These are phyloP conservation scores for Pseudogymnoascus sp. DNA, from an alignment of 2,329 filamentous ascomycete genomes.

Conservation along the genomic window DNA sequence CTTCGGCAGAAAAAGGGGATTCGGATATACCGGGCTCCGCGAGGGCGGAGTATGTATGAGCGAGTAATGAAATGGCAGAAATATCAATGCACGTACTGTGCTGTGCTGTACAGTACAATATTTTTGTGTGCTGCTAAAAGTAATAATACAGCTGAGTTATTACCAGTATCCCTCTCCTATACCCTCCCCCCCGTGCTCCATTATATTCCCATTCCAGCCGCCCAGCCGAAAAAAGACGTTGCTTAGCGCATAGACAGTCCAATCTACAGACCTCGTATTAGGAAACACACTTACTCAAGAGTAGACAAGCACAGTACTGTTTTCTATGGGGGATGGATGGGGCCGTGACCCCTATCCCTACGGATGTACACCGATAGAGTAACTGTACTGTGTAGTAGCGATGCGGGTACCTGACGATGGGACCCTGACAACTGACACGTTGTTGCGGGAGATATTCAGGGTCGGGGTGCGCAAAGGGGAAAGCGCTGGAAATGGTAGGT, in stretches of 20 bases:
- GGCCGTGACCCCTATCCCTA: too few species aligned
- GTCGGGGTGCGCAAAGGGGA: neutral
- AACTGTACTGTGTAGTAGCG: too few species aligned
- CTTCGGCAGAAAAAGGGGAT: neutral
- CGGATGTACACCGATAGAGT: neutral
- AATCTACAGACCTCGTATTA: slow-evolving; percentile 5
- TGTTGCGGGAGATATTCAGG: slow-evolving; percentile 6
- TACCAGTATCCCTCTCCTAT: too few species aligned
- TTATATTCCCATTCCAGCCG: neutral
- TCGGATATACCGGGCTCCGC: neutral
- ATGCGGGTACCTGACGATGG: neutral
- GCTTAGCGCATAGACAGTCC: neutral
- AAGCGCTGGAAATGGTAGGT: neutral
- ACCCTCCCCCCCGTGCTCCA: too few species aligned
- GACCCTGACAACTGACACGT: neutral
- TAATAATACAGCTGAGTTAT: neutral
- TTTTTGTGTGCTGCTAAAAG: neutral
- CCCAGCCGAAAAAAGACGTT: neutral
- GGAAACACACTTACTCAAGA: too few species aligned
- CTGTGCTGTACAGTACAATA: too few species aligned
- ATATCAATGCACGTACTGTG: neutral
- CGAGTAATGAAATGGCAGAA: neutral
- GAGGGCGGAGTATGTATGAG: neutral
- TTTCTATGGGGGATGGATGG: too few species aligned
- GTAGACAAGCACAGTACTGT: too few species aligned